Conservation (phyloP, 345 rosid genomes). For the Ricinus communis region DNA sequence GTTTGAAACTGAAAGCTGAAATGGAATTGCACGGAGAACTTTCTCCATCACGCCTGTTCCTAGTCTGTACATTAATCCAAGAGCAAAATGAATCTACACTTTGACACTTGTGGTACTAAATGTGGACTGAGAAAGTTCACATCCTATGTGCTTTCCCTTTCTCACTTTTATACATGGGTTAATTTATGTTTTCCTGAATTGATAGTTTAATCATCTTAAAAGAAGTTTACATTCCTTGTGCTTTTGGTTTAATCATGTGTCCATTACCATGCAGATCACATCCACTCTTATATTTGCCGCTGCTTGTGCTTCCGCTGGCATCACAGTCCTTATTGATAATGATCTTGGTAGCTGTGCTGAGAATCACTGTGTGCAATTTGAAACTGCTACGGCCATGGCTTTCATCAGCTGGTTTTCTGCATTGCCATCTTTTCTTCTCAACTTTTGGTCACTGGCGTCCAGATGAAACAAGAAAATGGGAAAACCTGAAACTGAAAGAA, state of each 20-base stretch:
- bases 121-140: not conserved
- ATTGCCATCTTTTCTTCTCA: constrained; percentile 64
- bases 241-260: constrained; percentile 1
- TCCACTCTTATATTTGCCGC: constrained; percentile 78
- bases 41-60: not conserved
- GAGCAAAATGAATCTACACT: not conserved
- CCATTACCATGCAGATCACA: constrained; percentile 48
- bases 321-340: constrained; percentile 77
- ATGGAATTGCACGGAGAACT: not conserved
- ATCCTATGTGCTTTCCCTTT: not conserved
- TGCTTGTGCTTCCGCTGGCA: constrained; percentile 80
- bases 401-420: constrained; percentile 67
- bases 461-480: constrained; percentile 31
- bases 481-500: not conserved
- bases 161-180: not conserved
- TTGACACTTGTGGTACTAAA: not conserved
- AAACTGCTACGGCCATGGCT: constrained; percentile 77
- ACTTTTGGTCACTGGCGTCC: constrained; percentile 73
- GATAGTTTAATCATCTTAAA: not conserved
- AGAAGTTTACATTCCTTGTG: not conserved
- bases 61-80: not conserved
- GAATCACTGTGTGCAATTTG: constrained; percentile 66
- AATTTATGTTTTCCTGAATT: not conserved
- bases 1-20: not conserved
- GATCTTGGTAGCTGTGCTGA: constrained; percentile 50